Base-by-base conservation (phyloP, 2,329 filamentous ascomycete genomes). In the Fusarium nisikadoi region DNA sequence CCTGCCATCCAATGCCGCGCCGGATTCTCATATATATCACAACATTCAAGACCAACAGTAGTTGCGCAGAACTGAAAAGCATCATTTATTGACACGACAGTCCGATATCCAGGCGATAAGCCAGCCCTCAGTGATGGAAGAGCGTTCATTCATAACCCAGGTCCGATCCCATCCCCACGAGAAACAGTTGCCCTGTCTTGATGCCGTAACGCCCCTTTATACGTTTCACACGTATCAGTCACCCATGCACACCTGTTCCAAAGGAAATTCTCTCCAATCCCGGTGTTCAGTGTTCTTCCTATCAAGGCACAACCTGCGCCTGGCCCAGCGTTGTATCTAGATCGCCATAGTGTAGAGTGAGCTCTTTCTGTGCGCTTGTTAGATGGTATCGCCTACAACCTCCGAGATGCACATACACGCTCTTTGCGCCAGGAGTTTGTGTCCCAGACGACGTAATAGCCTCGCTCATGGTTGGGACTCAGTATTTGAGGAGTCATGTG, bases 391-490 rank as follows among this genome's bases (percentile, higher is more conserved):
- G 62, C 20, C 46, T 78, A 65, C 78, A 71, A 59, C 39, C 39
- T 31, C 35, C 36, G 19, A 20, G 20, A 13, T 19, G 43, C 45
- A 83, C 88, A 79, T 84, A 91, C 90, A 70, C 89, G 84, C 72
- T 91, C 88, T 79, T 90, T 89, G 52, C 86, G 85, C 90, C 90
- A 92, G 58, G 83, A 84, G n/a, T 81, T 82, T 13, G 88, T 87
- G 73, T 91, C 89, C 87, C 90, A 92, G 62, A 92, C 86, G 65
- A 91, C 86, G 77, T 92, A 92, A 80, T 88, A 91, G 2, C 90
- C 90, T 65, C 89, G 87, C 80, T 92, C 90, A 54, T 89, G 87
- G 57, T 83, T 87, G 17, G 85, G 85, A 58, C 87, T 88, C 47
- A 92, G 79, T 20, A 86, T 84, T 65, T 90, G 88, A 35, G 90